Percentiles rank a stretch among this genome's conserved stretches.
Conservation (phyloP, 148 eudicot genomes). For the Heliamphora exappendiculata region DNA sequence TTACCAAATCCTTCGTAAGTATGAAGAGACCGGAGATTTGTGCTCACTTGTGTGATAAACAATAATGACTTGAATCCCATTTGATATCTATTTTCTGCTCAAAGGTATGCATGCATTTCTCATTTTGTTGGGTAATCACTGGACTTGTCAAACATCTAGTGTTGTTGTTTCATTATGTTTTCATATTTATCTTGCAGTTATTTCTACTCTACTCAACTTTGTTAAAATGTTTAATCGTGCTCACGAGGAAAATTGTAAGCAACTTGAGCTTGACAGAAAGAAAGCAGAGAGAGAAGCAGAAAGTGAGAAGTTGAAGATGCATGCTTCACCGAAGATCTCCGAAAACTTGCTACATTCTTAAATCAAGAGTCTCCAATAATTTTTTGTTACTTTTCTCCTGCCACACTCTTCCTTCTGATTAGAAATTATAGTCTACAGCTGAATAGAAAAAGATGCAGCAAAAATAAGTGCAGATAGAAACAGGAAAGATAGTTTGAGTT, state of each 20-base stretch:
- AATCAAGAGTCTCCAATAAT: slow-evolving; percentile 25
- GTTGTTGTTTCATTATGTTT: background rate
- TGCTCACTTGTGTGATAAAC: background rate
- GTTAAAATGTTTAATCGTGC: slow-evolving; percentile 62
- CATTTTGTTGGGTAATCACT: background rate
- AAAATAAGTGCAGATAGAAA: background rate
- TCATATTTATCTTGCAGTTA: slow-evolving; percentile 34
- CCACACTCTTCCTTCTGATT: background rate
- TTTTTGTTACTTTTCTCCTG: background rate
- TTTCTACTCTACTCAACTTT: slow-evolving; percentile 67
- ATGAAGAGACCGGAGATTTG: background rate
- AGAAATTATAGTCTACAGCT: background rate
- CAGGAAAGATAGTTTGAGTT: background rate
- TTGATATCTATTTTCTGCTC: background rate
- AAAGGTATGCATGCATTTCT: background rate
- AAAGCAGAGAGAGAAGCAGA: slow-evolving; percentile 59
- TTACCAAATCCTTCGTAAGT: background rate
- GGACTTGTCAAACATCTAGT: background rate
- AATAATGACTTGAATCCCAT: background rate
- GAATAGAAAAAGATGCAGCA: background rate
- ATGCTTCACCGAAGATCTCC: slow-evolving; percentile 18
- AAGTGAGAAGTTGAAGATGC: slow-evolving; percentile 29
- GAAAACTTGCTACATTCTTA: slow-evolving; percentile 17
- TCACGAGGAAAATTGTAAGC: slow-evolving; percentile 70
- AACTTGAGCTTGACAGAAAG: slow-evolving; percentile 62